Evolutionary conservation across 2,329 filamentous ascomycete species (phyloP), one percentile per base, ranked within the genome.

Genomic region (Onygenales sp.): DNA sequence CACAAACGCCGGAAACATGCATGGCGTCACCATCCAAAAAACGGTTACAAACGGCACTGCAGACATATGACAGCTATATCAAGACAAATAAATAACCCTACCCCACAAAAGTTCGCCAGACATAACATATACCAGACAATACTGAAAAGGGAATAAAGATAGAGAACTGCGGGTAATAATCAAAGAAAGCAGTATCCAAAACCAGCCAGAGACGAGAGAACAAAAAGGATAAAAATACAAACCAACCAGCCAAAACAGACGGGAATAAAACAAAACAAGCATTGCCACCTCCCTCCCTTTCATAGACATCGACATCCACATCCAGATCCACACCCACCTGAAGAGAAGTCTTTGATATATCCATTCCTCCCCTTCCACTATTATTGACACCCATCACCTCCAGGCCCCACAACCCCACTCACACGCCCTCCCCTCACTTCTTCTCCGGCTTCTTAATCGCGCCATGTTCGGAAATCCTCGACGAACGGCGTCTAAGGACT

Each of bases 371-470:
- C 37, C 10, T 43, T 21, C 11, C 17, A 17, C 9, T 36, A 33
- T 31, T 21, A 43, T 50, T 21, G 49, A 42, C 49, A 34, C 32
- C 6, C 32, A 17, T 10, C 13, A 10, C 34, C 39, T 17, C n/a
- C 36, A 36, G 2, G 36, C 13, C 14, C 34, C 17, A 34, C 45
- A 47, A 13, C 33, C 14, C 17, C 21, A 9, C 7, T 5, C 6
- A 47, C 9, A 34, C 2, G 7, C 27, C 36, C 7, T 27, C 21
- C 3, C 21, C 37, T 49, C 17, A 21, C 31, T 31, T 43, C 46
- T 33, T 49, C 45, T 36, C 32, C 45, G 34, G 11, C 36, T 54
- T 54, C 7, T 44, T 47, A 31, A 51, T 31, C 37, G 48, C 47
- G 7, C 48, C 52, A 8, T 32, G 42, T 3, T 31, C 31, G 4